These are phyloP conservation scores for Mollisia scopiformis DNA, from an alignment of 2,329 filamentous ascomycete genomes.

Conservation along the genomic window DNA sequence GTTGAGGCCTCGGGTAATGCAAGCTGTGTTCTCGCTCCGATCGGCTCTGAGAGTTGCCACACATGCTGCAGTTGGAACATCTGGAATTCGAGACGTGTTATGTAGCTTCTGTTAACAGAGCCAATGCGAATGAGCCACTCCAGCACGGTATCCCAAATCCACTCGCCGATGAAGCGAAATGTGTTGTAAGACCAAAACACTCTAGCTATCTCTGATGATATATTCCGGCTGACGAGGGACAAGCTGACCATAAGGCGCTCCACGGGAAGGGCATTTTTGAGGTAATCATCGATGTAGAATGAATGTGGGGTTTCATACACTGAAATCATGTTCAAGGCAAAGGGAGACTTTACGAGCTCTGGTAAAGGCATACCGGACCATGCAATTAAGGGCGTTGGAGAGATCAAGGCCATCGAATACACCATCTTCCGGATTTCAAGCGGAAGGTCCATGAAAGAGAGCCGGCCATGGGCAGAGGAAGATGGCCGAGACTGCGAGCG, in stretches of 20 bases:
- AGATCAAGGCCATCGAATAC: not conserved
- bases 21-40: not conserved
- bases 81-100: not conserved
- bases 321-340: not conserved
- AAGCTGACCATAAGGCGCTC: not conserved
- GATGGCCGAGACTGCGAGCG: not conserved
- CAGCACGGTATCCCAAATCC: not conserved
- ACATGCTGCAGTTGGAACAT: not conserved
- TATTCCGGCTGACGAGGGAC: not conserved
- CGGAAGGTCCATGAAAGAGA: not conserved
- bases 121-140: constrained; percentile 5
- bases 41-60: not conserved
- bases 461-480: not conserved
- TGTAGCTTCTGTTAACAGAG: not conserved
- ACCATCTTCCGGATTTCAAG: not conserved
- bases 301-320: not conserved
- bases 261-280: not conserved
- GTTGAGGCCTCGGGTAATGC: no score
- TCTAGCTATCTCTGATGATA: not conserved
- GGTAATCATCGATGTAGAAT: not conserved
- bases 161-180: constrained; percentile 5
- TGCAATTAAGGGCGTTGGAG: not conserved
- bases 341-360: not conserved
- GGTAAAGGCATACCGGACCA: not conserved
- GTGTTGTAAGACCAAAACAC: constrained; percentile 1